These are phyloP conservation scores for Vanilla planifolia DNA, from an alignment of 106 monocot genomes.

Conservation along the genomic window DNA sequence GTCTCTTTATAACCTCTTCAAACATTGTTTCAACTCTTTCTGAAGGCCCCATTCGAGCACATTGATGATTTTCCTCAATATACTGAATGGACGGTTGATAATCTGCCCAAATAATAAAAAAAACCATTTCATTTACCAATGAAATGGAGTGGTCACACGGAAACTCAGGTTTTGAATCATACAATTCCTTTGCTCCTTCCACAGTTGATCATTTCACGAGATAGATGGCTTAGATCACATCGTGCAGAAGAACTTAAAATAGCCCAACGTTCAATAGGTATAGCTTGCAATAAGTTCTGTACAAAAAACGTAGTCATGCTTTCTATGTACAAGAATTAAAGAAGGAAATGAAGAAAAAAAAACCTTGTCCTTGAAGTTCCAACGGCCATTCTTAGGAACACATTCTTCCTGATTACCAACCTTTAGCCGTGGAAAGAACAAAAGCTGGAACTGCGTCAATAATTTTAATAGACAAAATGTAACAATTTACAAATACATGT, in stretches of 20 bases:
- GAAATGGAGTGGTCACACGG: too few species aligned
- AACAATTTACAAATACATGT: not conserved
- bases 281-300: slow-evolving; percentile 44
- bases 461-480: not conserved
- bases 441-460: not conserved
- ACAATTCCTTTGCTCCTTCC: slow-evolving; percentile 75
- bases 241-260: slow-evolving; percentile 81
- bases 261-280: slow-evolving; percentile 49
- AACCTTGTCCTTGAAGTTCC: slow-evolving; percentile 86
- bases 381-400: slow-evolving; percentile 60
- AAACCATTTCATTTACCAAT: not conserved
- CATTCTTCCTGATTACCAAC: slow-evolving; percentile 49
- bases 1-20: slow-evolving; percentile 32
- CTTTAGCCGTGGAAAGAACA: slow-evolving; percentile 35
- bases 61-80: slow-evolving; percentile 60
- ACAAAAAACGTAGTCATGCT: slow-evolving; percentile 2
- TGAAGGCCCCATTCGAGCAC: slow-evolving; percentile 38
- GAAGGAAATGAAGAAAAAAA: not conserved
- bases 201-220: slow-evolving; percentile 67
- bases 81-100: slow-evolving; percentile 42
- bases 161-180: too few species aligned
- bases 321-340: not conserved
- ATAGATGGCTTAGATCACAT: slow-evolving; percentile 62
- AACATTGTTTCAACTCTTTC: slow-evolving; percentile 67
- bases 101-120: slow-evolving; percentile 19